phyloP scores from a whole-genome alignment of 2,329 filamentous ascomycete species.

The Fusarium succisae region DNA sequence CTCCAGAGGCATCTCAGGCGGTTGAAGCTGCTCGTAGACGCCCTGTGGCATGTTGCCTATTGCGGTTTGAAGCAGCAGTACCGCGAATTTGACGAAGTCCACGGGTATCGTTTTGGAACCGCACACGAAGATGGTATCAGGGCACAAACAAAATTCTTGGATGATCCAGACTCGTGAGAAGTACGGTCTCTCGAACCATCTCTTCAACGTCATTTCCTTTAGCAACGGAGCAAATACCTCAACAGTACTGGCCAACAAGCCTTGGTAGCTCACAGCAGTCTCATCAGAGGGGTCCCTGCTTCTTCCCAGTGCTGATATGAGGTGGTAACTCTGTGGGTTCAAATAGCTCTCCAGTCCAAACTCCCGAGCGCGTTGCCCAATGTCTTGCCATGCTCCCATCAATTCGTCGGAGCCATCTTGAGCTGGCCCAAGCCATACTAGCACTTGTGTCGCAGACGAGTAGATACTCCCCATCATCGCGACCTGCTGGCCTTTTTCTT shows the following conservation, averaged over 20 bases:
- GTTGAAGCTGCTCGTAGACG: background rate
- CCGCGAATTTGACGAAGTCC: background rate
- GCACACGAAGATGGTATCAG: background rate
- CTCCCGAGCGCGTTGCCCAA: background rate
- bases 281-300: background rate
- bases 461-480: background rate
- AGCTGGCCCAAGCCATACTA: background rate
- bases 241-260: fast-evolving
- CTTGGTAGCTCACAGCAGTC: background rate
- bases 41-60: background rate
- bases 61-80: background rate
- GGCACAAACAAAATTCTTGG: background rate
- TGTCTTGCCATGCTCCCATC: background rate
- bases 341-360: background rate
- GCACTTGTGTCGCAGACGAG: background rate
- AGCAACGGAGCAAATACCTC: background rate
- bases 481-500: background rate
- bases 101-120: background rate
- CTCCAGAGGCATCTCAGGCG: background rate
- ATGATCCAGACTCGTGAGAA: constrained; percentile 1
- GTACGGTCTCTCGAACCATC: background rate
- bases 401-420: background rate
- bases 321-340: background rate
- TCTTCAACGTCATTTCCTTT: fast-evolving
- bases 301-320: background rate